phyloP scores from a whole-genome alignment of 768 basidiomycete species.

The Pleurotus pulmonarius region DNA sequence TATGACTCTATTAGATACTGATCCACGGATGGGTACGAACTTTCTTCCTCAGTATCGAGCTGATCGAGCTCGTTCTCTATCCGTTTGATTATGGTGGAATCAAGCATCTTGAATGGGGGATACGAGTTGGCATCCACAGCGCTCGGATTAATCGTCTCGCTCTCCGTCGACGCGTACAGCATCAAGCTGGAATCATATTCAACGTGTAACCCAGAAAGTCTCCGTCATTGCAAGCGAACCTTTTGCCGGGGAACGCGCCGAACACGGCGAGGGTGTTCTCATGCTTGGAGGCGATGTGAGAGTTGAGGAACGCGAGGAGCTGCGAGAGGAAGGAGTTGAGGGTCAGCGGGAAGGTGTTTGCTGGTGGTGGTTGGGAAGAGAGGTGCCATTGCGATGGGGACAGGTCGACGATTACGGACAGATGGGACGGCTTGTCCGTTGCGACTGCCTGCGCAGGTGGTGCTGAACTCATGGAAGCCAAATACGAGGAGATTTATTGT shows the following conservation, averaged over 20 bases:
- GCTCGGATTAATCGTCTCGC: constrained; percentile 27
- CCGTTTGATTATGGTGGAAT: constrained; percentile 58
- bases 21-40: constrained; percentile 23
- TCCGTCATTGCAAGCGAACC: constrained; percentile 36
- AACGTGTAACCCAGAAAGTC: background rate
- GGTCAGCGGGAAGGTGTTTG: constrained; percentile 50
- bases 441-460: too few species aligned
- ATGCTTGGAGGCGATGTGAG: constrained; percentile 86
- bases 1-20: background rate
- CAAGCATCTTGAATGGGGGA: constrained; percentile 76
- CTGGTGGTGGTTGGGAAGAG: constrained; percentile 40
- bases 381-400: constrained; percentile 85
- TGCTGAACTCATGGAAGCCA: too few species aligned
- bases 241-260: constrained; percentile 81
- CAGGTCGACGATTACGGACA: constrained; percentile 84
- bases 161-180: constrained; percentile 69
- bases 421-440: constrained; percentile 40
- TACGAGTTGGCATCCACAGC: constrained; percentile 75
- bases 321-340: constrained; percentile 78
- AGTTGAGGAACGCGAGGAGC: constrained; percentile 86
- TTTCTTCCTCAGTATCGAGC: constrained; percentile 45
- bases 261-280: constrained; percentile 94
- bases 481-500: too few species aligned
- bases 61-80: constrained; percentile 61
- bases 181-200: constrained; percentile 47